Conservation (phyloP, 768 basidiomycete species). For the Collybia sordida region DNA sequence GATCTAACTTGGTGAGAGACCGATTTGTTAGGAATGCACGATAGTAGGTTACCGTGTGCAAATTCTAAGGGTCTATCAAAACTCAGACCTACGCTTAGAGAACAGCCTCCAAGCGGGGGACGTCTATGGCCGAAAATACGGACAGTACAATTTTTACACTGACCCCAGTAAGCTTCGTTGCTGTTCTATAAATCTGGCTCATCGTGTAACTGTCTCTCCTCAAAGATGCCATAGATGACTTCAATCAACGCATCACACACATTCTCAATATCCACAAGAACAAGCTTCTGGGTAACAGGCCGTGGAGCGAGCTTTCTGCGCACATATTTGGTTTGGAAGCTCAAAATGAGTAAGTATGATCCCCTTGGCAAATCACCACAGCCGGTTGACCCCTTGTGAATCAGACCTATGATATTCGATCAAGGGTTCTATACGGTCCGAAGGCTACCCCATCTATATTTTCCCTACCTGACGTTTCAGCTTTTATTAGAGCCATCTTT, state of each 20-base stretch:
- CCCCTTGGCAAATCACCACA: not conserved
- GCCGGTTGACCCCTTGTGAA: not conserved
- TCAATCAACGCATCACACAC: conserved; percentile 36
- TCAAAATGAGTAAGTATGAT: conserved; percentile 27
- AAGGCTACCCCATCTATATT: conserved; percentile 10
- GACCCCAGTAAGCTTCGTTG: conserved; percentile 13
- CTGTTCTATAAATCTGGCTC: too few species aligned
- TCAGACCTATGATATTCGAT: conserved; percentile 25
- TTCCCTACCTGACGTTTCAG: too few species aligned
- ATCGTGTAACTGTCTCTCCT: too few species aligned
- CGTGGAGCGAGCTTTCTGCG: conserved; percentile 35
- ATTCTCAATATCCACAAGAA: conserved; percentile 36
- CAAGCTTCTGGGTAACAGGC: conserved; percentile 27
- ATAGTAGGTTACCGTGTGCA: conserved; percentile 8
- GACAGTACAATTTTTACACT: conserved; percentile 32
- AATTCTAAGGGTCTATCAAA: too few species aligned
- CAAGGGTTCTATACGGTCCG: conserved; percentile 19
- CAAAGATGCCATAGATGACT: conserved; percentile 22
- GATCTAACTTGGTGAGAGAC: not conserved
- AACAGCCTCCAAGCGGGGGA: conserved; percentile 31
- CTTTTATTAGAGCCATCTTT: too few species aligned
- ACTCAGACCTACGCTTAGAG: conserved; percentile 10
- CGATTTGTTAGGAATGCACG: conserved; percentile 16
- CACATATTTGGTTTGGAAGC: conserved; percentile 39
- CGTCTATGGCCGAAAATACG: conserved; percentile 32